These are phyloP conservation scores for Lophium mytilinum DNA, from an alignment of 495 filamentous ascomycete species.

Conservation along the genomic window DNA sequence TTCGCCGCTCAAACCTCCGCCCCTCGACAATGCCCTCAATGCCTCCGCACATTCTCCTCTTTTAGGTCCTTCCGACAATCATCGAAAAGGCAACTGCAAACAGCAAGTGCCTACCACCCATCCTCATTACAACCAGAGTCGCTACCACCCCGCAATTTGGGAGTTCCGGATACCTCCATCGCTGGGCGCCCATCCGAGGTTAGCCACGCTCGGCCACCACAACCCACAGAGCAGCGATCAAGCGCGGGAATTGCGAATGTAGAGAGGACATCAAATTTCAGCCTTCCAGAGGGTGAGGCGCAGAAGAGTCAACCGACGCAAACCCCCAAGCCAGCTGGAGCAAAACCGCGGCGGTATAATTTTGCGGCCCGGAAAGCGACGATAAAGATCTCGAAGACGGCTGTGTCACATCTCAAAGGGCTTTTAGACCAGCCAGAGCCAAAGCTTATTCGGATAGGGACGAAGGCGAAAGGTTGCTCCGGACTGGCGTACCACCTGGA, in stretches of 20 bases:
- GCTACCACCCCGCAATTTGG: constrained; percentile 57
- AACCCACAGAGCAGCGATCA: constrained; percentile 27
- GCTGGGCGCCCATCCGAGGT: constrained; percentile 46
- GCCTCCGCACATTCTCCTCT: constrained; percentile 61
- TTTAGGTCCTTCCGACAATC: constrained; percentile 45
- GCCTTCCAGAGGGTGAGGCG: constrained; percentile 53
- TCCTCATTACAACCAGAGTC: constrained; percentile 58
- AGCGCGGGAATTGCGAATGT: not conserved
- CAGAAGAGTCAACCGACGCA: constrained; percentile 51
- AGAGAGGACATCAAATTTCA: constrained; percentile 28
- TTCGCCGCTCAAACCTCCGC: constrained; percentile 11
- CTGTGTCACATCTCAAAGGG: constrained; percentile 64
- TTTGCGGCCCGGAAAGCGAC: constrained; percentile 83
- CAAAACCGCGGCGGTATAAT: constrained; percentile 50
- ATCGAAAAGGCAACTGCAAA: constrained; percentile 56
- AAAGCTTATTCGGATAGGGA: constrained; percentile 87
- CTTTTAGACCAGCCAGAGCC: constrained; percentile 76
- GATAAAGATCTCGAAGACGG: constrained; percentile 72
- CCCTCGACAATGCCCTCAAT: constrained; percentile 38
- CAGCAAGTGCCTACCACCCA: constrained; percentile 70
- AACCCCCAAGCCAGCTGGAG: constrained; percentile 8
- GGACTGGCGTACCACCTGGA: constrained; percentile 92
- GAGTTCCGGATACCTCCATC: constrained; percentile 61
- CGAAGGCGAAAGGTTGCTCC: constrained; percentile 92
- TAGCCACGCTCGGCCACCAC: constrained; percentile 45